Evolutionary conservation across 768 basidiomycete genomes (phyloP).

Genomic region (Pisolithus albus): DNA sequence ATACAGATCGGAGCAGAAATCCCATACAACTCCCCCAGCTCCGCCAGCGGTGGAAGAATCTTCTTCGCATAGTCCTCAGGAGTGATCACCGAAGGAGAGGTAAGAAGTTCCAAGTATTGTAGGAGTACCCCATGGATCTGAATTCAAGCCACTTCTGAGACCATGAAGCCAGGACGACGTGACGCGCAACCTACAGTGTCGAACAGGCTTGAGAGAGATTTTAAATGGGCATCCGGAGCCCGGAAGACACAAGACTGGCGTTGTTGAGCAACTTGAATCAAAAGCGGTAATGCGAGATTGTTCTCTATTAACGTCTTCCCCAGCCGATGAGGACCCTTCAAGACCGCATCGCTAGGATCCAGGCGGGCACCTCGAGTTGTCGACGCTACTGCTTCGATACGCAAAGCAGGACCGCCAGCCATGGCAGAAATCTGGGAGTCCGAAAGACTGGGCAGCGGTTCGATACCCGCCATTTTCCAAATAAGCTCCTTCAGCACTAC

Average conservation of each 20-base stretch:
- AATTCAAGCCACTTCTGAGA: conserved; percentile 17
- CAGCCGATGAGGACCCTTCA: conserved; percentile 62
- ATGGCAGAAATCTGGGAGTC: conserved; percentile 85
- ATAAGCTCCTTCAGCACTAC: conserved; percentile 90
- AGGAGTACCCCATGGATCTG: conserved; percentile 89
- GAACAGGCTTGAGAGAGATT: conserved; percentile 80
- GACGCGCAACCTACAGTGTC: conserved; percentile 63
- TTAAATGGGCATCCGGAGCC: conserved; percentile 69
- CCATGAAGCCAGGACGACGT: conserved; percentile 10
- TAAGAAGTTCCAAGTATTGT: conserved; percentile 87
- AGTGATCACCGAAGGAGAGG: conserved; percentile 58
- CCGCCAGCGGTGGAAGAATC: conserved; percentile 66
- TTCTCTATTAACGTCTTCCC: conserved; percentile 63
- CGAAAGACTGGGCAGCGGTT: conserved; percentile 83
- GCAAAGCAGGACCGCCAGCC: conserved; percentile 82
- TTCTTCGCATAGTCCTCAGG: conserved; percentile 68
- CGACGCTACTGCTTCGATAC: conserved; percentile 85
- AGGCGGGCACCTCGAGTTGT: conserved; percentile 65
- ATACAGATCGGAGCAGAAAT: conserved; percentile 85
- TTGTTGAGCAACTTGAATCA: conserved; percentile 89
- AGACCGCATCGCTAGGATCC: conserved; percentile 54
- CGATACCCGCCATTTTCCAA: conserved; percentile 92
- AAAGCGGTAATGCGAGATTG: conserved; percentile 74
- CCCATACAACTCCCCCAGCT: conserved; percentile 70
- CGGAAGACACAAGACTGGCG: conserved; percentile 78